Percentiles rank a stretch among this genome's conserved stretches.
Evolutionary conservation across 2,329 filamentous ascomycete genomes (phyloP).

Genomic region (Arthroderma uncinatum): DNA sequence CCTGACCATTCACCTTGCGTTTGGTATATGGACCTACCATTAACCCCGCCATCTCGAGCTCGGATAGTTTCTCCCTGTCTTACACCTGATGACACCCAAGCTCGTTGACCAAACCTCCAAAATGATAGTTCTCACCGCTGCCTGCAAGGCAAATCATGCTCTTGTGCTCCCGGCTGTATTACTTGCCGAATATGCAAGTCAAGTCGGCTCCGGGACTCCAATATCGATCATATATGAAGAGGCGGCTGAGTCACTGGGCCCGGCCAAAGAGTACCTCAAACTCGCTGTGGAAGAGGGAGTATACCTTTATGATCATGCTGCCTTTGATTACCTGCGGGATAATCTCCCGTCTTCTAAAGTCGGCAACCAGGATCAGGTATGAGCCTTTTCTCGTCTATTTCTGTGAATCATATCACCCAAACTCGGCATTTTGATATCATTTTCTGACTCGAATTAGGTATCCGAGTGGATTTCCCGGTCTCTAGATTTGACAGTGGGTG

Average conservation of each 20-base stretch:
- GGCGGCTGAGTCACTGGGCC: neutral
- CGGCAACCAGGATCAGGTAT: slow-evolving; percentile 26
- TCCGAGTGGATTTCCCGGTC: slow-evolving; percentile 44
- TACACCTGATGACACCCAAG: no score
- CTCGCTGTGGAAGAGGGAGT: neutral
- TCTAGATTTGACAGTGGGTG: slow-evolving; percentile 44
- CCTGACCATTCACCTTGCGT: no score
- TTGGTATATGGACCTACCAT: no score
- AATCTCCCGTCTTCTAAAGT: slow-evolving; percentile 19
- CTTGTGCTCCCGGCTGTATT: slow-evolving; percentile 32
- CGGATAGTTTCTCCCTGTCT: no score
- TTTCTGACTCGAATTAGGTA: slow-evolving; percentile 9
- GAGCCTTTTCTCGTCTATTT: neutral
- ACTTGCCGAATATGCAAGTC: slow-evolving; percentile 31
- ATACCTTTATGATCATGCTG: neutral
- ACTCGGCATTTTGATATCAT: neutral
- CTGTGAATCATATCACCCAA: neutral
- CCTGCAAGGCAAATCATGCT: slow-evolving; percentile 32
- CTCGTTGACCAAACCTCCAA: neutral
- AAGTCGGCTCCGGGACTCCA: neutral
- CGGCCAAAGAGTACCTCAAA: neutral
- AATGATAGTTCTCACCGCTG: slow-evolving; percentile 24
- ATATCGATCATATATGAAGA: neutral
- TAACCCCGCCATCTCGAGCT: no score
- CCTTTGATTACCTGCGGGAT: neutral